These are phyloP conservation scores for Marchantia polymorpha DNA, from an alignment of 225 moss, liverwort and hornwort species.

Conservation along the genomic window DNA sequence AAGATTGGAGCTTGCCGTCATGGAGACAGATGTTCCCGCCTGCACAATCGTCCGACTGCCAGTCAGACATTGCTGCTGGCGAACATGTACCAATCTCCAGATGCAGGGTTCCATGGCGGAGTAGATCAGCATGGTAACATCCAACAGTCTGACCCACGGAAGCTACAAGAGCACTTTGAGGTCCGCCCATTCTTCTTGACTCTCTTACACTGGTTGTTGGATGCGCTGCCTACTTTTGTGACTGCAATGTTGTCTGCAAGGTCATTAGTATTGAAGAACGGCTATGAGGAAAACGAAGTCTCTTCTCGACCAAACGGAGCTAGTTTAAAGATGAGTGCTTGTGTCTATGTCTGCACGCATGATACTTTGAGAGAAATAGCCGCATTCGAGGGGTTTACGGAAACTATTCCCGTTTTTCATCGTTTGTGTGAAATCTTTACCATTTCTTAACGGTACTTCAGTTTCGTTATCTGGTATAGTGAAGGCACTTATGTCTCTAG, in stretches of 20 bases:
- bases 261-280: not conserved
- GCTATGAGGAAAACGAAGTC: not conserved
- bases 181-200: slow-evolving; percentile 24
- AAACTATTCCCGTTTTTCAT: too few species aligned
- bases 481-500: too few species aligned
- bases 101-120: slow-evolving; percentile 94
- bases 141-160: slow-evolving; percentile 95
- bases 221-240: not conserved
- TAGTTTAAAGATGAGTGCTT: not conserved
- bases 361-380: too few species aligned
- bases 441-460: too few species aligned
- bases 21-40: slow-evolving; percentile 89
- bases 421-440: too few species aligned
- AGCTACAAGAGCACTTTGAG: slow-evolving; percentile 97
- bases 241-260: not conserved
- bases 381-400: too few species aligned
- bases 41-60: slow-evolving; percentile 93
- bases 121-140: slow-evolving; percentile 98
- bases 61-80: slow-evolving; percentile 90
- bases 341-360: too few species aligned
- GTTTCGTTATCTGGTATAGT: too few species aligned
- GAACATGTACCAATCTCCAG: slow-evolving; percentile 97
- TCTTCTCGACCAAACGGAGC: not conserved
- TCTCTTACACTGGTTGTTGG: not conserved
- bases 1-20: slow-evolving; percentile 96